These are phyloP conservation scores for Groenewaldozyma tartarivorans DNA, from an alignment of 805 yeast genomes.

Conservation along the genomic window DNA sequence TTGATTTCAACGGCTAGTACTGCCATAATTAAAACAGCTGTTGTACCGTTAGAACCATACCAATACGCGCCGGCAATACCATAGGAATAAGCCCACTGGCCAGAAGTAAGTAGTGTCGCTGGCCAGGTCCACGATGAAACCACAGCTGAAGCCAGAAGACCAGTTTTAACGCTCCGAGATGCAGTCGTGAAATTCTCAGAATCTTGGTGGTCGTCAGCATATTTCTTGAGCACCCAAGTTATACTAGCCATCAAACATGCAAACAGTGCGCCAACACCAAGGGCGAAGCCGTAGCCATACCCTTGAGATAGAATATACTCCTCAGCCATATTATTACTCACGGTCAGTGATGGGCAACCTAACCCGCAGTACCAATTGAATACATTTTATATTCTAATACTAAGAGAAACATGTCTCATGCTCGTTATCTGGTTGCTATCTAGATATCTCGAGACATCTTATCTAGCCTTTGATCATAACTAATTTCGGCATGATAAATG, in stretches of 20 bases:
- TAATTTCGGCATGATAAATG: too few species aligned
- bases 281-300: constrained; percentile 79
- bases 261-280: constrained; percentile 63
- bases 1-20: constrained; percentile 81
- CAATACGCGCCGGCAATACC: constrained; percentile 76
- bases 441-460: too few species aligned
- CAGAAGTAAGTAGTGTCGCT: constrained; percentile 61
- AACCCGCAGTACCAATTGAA: too few species aligned
- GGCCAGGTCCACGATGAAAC: constrained; percentile 93
- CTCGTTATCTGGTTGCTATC: too few species aligned
- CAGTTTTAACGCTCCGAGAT: constrained; percentile 78
- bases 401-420: too few species aligned
- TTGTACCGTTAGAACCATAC: constrained; percentile 85
- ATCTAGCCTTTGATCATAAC: too few species aligned
- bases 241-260: constrained; percentile 69
- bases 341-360: too few species aligned
- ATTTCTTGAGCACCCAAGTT: constrained; percentile 60
- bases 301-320: constrained; percentile 49
- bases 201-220: constrained; percentile 75
- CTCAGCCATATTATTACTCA: not conserved
- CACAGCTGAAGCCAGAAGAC: constrained; percentile 79
- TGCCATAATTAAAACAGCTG: constrained; percentile 77
- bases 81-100: constrained; percentile 64
- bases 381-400: too few species aligned
- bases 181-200: constrained; percentile 93